phyloP scores from a whole-genome alignment of 106 monocot species.

The Amphibolis antarctica region DNA sequence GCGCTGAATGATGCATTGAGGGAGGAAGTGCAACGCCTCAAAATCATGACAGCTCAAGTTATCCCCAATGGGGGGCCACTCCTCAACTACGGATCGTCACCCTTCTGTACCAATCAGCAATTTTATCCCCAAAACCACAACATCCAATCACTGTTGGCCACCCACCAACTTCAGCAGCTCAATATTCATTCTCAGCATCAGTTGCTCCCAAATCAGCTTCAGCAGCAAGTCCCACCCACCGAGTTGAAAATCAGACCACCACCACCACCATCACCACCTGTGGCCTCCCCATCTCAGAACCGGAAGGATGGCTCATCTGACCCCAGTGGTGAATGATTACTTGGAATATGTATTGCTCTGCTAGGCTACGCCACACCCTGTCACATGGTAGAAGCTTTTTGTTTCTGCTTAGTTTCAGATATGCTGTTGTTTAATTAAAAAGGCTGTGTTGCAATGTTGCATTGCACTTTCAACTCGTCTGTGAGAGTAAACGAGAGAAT shows the following conservation, averaged over 20 bases:
- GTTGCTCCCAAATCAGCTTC: constrained; percentile 3
- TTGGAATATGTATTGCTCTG: not conserved
- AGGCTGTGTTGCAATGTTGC: too few species aligned
- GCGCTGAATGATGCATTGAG: constrained; percentile 58
- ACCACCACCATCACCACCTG: too few species aligned
- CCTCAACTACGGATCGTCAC: constrained; percentile 27
- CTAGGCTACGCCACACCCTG: too few species aligned
- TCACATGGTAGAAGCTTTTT: too few species aligned
- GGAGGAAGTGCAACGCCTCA: constrained; percentile 60
- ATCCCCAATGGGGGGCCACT: constrained; percentile 28
- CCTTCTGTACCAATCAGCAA: constrained; percentile 28
- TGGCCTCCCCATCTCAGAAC: constrained; percentile 1
- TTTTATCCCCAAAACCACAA: constrained; percentile 36
- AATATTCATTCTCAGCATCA: constrained; percentile 14
- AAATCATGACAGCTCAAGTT: constrained; percentile 47
- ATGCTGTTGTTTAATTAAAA: too few species aligned
- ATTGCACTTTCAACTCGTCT: too few species aligned
- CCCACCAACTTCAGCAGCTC: constrained; percentile 24
- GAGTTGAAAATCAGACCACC: constrained; percentile 12
- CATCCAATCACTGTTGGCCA: constrained; percentile 36
- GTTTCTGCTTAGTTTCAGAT: too few species aligned
- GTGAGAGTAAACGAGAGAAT: too few species aligned
- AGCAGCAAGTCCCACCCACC: constrained; percentile 1
- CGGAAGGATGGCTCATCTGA: constrained; percentile 4
- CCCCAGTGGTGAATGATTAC: not conserved